These are phyloP conservation scores for Phytophthora hibernalis DNA, from an alignment of 352 stramenopile species.

Conservation along the genomic window DNA sequence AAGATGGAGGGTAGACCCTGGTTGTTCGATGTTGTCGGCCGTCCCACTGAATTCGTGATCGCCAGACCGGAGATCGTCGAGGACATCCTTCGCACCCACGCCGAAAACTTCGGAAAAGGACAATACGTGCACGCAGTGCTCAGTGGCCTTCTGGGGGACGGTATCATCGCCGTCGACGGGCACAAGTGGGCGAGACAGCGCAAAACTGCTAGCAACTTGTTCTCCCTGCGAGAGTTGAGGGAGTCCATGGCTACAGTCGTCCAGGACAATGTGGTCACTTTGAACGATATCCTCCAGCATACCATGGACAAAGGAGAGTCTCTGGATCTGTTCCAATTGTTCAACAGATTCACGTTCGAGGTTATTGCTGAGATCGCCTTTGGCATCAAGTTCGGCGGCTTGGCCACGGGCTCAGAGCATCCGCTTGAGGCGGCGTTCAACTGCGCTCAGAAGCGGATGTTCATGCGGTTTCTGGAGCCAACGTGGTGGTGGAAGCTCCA, in stretches of 20 bases:
- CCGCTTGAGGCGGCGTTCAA: constrained; percentile 51
- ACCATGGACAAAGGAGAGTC: not conserved
- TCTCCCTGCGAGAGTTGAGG: constrained; percentile 43
- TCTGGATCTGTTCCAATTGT: constrained; percentile 46
- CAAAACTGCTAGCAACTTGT: constrained; percentile 60
- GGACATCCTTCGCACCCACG: constrained; percentile 49
- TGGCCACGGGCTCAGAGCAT: constrained; percentile 18
- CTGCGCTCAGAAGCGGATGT: constrained; percentile 33
- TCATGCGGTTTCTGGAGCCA: constrained; percentile 45
- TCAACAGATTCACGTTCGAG: constrained; percentile 62
- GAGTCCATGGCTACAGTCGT: constrained; percentile 51
- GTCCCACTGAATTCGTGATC: constrained; percentile 29
- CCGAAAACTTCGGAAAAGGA: constrained; percentile 48
- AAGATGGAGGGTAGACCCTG: constrained; percentile 36
- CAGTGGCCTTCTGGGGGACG: constrained; percentile 42
- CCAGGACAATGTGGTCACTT: constrained; percentile 21
- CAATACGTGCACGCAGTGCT: constrained; percentile 39
- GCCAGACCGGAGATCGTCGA: constrained; percentile 39
- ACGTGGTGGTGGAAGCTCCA: constrained; percentile 51
- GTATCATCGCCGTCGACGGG: constrained; percentile 50
- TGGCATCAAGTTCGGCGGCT: constrained; percentile 30
- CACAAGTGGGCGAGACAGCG: constrained; percentile 53
- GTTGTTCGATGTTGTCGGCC: constrained; percentile 39
- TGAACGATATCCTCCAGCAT: constrained; percentile 35
- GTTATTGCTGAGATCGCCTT: constrained; percentile 58